Conservation (phyloP, 495 filamentous ascomycete genomes). For the Hypoxylon lienhwacheense region DNA sequence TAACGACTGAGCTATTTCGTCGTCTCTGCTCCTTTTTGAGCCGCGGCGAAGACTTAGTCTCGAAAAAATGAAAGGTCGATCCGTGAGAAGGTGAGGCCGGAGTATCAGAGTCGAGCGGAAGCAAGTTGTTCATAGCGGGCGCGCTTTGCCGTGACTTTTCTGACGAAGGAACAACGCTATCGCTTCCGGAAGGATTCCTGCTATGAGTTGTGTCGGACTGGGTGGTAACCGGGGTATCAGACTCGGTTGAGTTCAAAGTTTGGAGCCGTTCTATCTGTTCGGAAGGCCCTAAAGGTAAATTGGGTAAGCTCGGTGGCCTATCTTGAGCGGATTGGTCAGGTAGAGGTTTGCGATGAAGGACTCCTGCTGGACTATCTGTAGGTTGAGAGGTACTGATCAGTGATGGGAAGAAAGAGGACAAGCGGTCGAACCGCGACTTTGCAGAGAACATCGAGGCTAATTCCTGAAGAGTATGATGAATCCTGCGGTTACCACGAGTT, state of each 20-base stretch:
- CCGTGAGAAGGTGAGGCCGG: conserved; percentile 19
- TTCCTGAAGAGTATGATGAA: conserved; percentile 3
- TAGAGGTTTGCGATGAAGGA: conserved; percentile 33
- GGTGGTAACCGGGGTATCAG: conserved; percentile 6
- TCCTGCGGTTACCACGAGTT: conserved; percentile 10
- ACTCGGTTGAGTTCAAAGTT: conserved; percentile 2
- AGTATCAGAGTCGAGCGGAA: conserved; percentile 9
- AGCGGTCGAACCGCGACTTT: conserved; percentile 33
- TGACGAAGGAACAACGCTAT: not conserved
- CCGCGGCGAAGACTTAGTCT: conserved; percentile 31
- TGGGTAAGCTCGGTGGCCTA: conserved; percentile 27
- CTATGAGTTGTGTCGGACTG: conserved; percentile 5
- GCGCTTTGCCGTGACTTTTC: conserved; percentile 30
- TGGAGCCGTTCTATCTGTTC: not conserved
- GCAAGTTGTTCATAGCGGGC: conserved; percentile 14
- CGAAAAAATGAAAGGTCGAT: conserved; percentile 30
- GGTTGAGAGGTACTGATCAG: conserved; percentile 32
- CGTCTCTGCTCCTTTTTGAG: conserved; percentile 35
- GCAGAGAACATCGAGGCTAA: conserved; percentile 21
- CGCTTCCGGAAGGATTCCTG: conserved; percentile 15
- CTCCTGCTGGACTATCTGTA: conserved; percentile 24
- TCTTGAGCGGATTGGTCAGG: conserved; percentile 25
- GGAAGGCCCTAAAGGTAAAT: conserved; percentile 9
- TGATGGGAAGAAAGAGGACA: conserved; percentile 39
- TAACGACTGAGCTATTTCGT: conserved; percentile 35